Evolutionary conservation across 2,329 filamentous ascomycete species (phyloP).

Genomic region (Penicillium sp.): DNA sequence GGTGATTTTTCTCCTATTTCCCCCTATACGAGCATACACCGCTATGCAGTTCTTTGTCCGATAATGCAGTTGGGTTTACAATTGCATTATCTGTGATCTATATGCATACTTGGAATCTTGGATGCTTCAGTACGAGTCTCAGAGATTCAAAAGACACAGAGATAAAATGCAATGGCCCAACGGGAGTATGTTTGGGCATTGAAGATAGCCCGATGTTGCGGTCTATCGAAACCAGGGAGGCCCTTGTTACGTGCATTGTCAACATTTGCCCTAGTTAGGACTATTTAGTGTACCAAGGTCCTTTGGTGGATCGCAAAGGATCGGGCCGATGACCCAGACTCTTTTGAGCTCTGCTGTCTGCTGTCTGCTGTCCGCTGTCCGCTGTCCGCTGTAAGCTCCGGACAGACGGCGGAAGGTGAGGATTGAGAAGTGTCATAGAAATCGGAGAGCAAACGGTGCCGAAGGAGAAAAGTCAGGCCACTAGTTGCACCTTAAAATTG

Average conservation of each 20-base stretch:
- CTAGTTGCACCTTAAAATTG: neutral
- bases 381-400: neutral
- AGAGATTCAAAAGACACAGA: neutral
- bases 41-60: slow-evolving; percentile 5
- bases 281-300: neutral
- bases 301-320: neutral
- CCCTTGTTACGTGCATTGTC: neutral
- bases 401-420: neutral
- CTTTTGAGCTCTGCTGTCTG: neutral
- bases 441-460: neutral
- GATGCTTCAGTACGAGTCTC: neutral
- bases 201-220: neutral
- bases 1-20: neutral
- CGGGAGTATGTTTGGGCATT: neutral
- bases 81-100: slow-evolving; percentile 27
- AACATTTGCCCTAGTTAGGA: neutral
- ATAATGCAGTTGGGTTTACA: slow-evolving; percentile 23
- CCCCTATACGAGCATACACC: slow-evolving; percentile 1
- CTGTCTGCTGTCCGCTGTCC: neutral
- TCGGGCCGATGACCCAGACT: neutral
- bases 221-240: neutral
- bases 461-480: neutral
- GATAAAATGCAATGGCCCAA: neutral
- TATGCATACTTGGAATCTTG: neutral
- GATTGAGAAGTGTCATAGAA: neutral